Percentiles rank a stretch among this genome's conserved stretches.
phyloP scores from a whole-genome alignment of 2,329 filamentous ascomycete genomes.

The Xylaria polymorpha region DNA sequence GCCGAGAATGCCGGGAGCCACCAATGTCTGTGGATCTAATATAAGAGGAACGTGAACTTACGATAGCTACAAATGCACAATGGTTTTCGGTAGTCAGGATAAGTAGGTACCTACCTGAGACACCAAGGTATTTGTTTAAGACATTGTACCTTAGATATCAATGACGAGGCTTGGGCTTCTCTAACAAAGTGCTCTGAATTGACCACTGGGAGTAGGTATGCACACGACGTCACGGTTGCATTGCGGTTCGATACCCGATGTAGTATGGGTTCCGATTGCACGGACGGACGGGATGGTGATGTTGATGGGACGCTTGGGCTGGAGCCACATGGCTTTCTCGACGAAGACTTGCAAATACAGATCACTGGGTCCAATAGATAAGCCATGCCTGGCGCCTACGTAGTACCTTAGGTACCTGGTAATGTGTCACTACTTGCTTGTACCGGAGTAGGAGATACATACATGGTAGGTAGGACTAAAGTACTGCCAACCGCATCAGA shows the following conservation, averaged over 20 bases:
- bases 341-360: neutral
- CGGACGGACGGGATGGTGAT: neutral
- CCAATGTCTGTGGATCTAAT: conserved; percentile 24
- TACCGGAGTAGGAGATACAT: no score
- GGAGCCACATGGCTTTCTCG: conserved; percentile 6
- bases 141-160: no score
- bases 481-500: no score
- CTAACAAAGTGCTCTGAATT: neutral
- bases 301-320: conserved; percentile 1
- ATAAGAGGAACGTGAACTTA: neutral
- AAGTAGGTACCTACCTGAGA: neutral
- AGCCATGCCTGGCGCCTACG: neutral
- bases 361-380: conserved; percentile 19
- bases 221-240: conserved; percentile 11
- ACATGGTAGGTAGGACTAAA: neutral
- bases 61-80: neutral
- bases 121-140: neutral
- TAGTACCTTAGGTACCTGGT: no score
- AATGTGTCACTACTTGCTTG: no score
- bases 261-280: neutral
- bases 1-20: conserved; percentile 26
- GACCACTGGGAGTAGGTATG: neutral
- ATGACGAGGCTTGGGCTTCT: neutral
- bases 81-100: neutral
- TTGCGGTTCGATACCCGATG: neutral